Base-by-base conservation (phyloP, 164 flowering plant genomes). In the Pachysandra terminalis region DNA sequence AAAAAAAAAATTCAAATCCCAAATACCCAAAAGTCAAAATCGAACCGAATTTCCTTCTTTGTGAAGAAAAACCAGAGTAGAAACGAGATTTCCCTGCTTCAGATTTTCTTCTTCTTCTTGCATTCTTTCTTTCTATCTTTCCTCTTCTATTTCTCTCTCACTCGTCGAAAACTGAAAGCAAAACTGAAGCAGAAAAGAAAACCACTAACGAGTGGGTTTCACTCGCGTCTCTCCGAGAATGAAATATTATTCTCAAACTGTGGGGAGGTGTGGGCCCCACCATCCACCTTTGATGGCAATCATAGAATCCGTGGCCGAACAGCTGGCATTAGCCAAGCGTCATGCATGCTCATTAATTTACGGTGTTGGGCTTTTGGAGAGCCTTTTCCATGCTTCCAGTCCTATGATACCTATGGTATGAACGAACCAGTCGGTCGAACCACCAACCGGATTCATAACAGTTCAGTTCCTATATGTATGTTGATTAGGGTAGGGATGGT, bases 231-330 rank as follows among this genome's bases (percentile, higher is more conserved):
- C 37, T 32, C 37, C 37, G 37, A 32, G 37, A 32, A 3, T 32
- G 7, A 32, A 32, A 32, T 32, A 25, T 12, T 22, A n/a, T 56
- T 23, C 17, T 32, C 0, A 21, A 13, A 55, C 22, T 14, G 21
- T 0, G 26, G 45, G 26, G 45, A 48, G 24, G 1, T 45, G 48
- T 68, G 57, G 66, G 73, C 1, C 69, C 69, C 62, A 53, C 57
- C 23, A 0, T 40, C 37, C 54, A 67, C 35, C 61, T 56, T 22
- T 19, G 6, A 21, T 26, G 19, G 49, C 64, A 62, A 56, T 66
- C 71, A 65, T 61, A 57, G 70, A 66, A 61, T 67, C 74, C 68
- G 22, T 57, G 74, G 66, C 64, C 28, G 58, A 40, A 66, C 78
- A 75, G 78, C 78, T 70, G 70, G 71, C 74, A 37, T 22, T 68